These are phyloP conservation scores for Phytophthora europaea DNA, from an alignment of 352 stramenopile species.

Conservation along the genomic window DNA sequence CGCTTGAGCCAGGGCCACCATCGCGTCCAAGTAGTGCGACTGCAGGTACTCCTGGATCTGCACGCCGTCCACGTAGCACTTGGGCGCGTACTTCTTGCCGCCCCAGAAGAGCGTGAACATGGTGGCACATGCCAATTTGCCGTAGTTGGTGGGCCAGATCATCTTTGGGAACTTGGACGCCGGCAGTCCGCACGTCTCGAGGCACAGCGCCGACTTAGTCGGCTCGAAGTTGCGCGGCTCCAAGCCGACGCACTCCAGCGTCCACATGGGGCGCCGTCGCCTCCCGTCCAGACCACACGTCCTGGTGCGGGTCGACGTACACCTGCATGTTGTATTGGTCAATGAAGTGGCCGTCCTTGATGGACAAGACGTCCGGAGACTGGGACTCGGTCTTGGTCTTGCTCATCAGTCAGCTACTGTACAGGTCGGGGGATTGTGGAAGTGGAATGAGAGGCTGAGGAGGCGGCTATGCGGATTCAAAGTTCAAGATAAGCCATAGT, in stretches of 20 bases:
- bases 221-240: slow-evolving; percentile 75
- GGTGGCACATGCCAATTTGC: slow-evolving; percentile 85
- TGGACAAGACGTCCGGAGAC: slow-evolving; percentile 45
- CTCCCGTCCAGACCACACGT: slow-evolving; percentile 93
- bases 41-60: slow-evolving; percentile 90
- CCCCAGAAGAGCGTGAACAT: slow-evolving; percentile 94
- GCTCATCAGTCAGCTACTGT: background rate
- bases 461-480: slow-evolving; percentile 12
- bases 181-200: slow-evolving; percentile 60
- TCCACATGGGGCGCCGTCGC: slow-evolving; percentile 86
- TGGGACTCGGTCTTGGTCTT: slow-evolving; percentile 2
- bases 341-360: slow-evolving; percentile 63
- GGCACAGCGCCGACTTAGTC: slow-evolving; percentile 77
- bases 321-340: slow-evolving; percentile 80
- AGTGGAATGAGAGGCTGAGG: background rate
- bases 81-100: slow-evolving; percentile 74
- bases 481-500: slow-evolving; percentile 23
- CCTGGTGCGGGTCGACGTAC: slow-evolving; percentile 92
- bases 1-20: slow-evolving; percentile 66
- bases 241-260: slow-evolving; percentile 81
- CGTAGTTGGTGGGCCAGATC: slow-evolving; percentile 94
- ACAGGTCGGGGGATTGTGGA: background rate
- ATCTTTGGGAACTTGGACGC: slow-evolving; percentile 83
- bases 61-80: slow-evolving; percentile 72
- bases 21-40: slow-evolving; percentile 84